Base-by-base conservation (phyloP, 306 rosid species). In the Luffa acutangula region DNA sequence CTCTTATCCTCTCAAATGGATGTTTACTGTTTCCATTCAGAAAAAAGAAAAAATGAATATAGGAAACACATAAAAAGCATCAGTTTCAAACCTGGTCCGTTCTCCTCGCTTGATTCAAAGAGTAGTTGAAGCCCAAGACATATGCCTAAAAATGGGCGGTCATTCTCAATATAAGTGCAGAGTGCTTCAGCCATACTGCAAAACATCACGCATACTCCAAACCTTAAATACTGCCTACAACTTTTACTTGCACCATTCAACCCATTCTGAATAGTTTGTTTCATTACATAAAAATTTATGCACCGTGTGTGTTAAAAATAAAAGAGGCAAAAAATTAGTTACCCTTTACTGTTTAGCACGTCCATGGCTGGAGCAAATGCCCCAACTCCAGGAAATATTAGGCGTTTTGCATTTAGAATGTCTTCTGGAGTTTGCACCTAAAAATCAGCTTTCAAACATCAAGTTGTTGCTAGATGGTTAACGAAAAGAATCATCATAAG, bases 81-180 rank as follows among this genome's bases (percentile, higher is more conserved):
- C 82, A 37, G 45, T 51, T 64, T 83, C 87, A 81, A 59, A 95
- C 99, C 89, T 81, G 72, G 87, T 84, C 99, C 99, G 25, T 95
- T 93, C 91, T 95, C 99, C 78, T 90, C 93, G 46, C 99, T 92
- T 83, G 93, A 91, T 79, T 95, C 97, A 79, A 95, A 93, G 75
- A 95, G 99, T 65, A 95, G 82, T 86, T 95, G 97, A 87, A 95
- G 99, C 77, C 99, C 97, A 82, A 95, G 97, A 88, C 97, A 95
- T 56, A 95, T 93, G 79, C 97, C 99, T 78, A 95, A 87, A 86
- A 93, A 91, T 14, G 99, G 99, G 76, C 88, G 90, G 78, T 91
- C 99, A 77, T 86, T 88, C 79, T 88, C 91, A 71, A 95, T 91
- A 86, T 95, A 95, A 70, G 89, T 80, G 83, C 93, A 82, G 42